Evolutionary conservation across 306 rosid genomes (phyloP).

Genomic region (Inga leiocalycina): DNA sequence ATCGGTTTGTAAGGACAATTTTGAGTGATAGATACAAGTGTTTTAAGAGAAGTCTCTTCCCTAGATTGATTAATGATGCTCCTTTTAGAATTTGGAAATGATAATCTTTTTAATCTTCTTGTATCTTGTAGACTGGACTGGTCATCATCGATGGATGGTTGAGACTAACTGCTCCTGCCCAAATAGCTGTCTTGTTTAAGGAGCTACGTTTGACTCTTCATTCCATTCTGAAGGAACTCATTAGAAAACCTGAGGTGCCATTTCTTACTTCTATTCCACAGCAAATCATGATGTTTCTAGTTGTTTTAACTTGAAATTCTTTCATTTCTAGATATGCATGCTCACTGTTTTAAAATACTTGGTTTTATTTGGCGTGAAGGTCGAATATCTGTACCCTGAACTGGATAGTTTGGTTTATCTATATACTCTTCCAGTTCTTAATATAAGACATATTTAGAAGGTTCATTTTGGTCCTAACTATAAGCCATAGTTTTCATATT

Average conservation of each 20-base stretch:
- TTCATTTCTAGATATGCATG: constrained; percentile 16
- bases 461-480: too few species aligned
- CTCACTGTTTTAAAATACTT: neutral
- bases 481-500: too few species aligned
- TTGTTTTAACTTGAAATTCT: constrained; percentile 21
- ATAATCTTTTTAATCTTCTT: neutral
- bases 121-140: constrained; percentile 60
- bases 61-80: constrained; percentile 8
- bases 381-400: neutral
- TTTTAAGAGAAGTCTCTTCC: neutral
- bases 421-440: too few species aligned
- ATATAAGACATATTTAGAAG: too few species aligned
- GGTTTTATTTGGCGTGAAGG: neutral
- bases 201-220: constrained; percentile 82
- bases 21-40: neutral
- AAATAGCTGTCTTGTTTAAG: constrained; percentile 91
- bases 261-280: constrained; percentile 27
- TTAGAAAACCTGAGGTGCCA: constrained; percentile 84
- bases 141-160: constrained; percentile 93
- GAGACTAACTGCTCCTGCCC: constrained; percentile 93
- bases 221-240: constrained; percentile 79
- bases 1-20: neutral
- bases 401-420: constrained; percentile 7
- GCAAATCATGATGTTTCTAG: constrained; percentile 12
- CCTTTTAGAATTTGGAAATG: neutral